Conservation (phyloP, 257 asterid genomes). For the Nicotiana paniculata region DNA sequence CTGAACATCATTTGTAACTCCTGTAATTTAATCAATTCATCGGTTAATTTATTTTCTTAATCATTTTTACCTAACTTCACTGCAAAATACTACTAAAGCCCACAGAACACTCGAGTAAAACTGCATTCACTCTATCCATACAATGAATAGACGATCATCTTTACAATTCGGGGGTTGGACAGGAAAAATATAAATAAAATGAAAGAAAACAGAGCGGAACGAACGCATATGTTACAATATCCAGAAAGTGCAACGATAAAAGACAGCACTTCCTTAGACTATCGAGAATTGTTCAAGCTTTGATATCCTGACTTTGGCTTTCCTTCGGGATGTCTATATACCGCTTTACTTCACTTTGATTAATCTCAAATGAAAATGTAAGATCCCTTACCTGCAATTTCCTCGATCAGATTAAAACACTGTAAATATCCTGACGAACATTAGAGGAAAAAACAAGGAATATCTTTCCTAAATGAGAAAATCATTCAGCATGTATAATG, state of each 20-base stretch:
- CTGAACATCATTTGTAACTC: neutral
- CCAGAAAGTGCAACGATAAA: constrained; percentile 5
- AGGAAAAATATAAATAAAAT: neutral
- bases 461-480: neutral
- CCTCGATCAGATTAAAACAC: neutral
- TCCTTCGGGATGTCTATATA: constrained; percentile 12
- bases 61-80: neutral
- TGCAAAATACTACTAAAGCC: neutral
- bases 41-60: neutral
- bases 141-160: neutral
- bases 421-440: neutral
- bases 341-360: constrained; percentile 27
- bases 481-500: neutral
- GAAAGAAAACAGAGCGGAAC: neutral
- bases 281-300: neutral
- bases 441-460: neutral
- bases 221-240: neutral
- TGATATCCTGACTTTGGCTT: constrained; percentile 15
- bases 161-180: neutral
- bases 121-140: neutral
- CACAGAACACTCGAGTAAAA: neutral
- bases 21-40: neutral
- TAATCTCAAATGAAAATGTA: constrained; percentile 46
- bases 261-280: neutral
- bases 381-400: constrained; percentile 49